A percentile compares a stretch with the other conserved stretches of the same genome.
These are phyloP conservation scores for Dendrobium nobile DNA, from an alignment of 106 monocot genomes.

Conservation along the genomic window DNA sequence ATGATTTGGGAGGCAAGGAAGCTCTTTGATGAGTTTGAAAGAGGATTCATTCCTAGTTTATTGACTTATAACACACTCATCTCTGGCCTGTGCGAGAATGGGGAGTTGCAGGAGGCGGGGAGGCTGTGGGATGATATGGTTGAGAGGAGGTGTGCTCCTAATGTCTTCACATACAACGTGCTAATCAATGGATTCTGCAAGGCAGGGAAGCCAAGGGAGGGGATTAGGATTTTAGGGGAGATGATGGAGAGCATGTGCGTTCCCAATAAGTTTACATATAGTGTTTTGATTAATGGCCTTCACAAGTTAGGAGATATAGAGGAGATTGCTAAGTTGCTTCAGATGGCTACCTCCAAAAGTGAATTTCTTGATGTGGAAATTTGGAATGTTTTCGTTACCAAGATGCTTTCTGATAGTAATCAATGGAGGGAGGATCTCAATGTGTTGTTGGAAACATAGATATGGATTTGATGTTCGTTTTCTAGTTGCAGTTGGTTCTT, in stretches of 20 bases:
- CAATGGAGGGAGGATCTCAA: slow-evolving; percentile 20
- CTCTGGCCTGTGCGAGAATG: slow-evolving; percentile 67
- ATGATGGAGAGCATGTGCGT: slow-evolving; percentile 48
- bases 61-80: slow-evolving; percentile 70
- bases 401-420: slow-evolving; percentile 13
- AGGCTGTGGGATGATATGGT: slow-evolving; percentile 91
- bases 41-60: slow-evolving; percentile 44
- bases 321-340: slow-evolving; percentile 22
- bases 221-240: slow-evolving; percentile 47
- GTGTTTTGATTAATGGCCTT: slow-evolving; percentile 47
- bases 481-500: not conserved
- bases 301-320: slow-evolving; percentile 24
- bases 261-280: slow-evolving; percentile 35
- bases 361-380: slow-evolving; percentile 19
- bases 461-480: not conserved
- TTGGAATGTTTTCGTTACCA: slow-evolving; percentile 39
- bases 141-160: slow-evolving; percentile 47
- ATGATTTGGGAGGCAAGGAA: slow-evolving; percentile 48
- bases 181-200: slow-evolving; percentile 75
- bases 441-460: slow-evolving; percentile 17
- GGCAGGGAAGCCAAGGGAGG: slow-evolving; percentile 46
- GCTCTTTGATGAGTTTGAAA: slow-evolving; percentile 66
- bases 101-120: slow-evolving; percentile 72
- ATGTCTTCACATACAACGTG: slow-evolving; percentile 65
- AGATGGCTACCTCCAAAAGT: slow-evolving; percentile 5